phyloP scores from a whole-genome alignment of 495 filamentous ascomycete genomes.

The Neohortaea acidophila region DNA sequence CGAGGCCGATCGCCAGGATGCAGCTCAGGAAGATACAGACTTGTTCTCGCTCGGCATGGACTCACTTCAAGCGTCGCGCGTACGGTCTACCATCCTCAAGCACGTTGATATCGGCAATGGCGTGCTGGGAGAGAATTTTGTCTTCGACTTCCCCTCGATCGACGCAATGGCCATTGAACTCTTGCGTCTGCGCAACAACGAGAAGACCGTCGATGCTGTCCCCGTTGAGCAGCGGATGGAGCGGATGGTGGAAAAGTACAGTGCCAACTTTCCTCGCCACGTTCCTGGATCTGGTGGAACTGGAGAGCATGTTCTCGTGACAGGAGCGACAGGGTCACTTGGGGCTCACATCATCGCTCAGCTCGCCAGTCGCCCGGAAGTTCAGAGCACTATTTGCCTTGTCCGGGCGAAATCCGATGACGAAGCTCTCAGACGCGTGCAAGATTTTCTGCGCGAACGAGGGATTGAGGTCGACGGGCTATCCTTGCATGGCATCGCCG shows the following conservation, averaged over 20 bases:
- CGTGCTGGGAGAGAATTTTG: slow-evolving; percentile 11
- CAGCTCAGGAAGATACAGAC: slow-evolving; percentile 10
- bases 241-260: slow-evolving; percentile 25
- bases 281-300: too few species aligned
- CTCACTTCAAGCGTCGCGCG: slow-evolving; percentile 13
- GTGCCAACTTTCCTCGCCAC: slow-evolving; percentile 19
- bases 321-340: slow-evolving; percentile 15
- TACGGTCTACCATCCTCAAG: slow-evolving; percentile 4
- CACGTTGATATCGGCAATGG: slow-evolving; percentile 5
- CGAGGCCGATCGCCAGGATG: neutral
- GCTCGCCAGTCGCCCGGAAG: neutral
- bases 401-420: too few species aligned
- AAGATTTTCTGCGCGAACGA: too few species aligned
- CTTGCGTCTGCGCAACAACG: slow-evolving; percentile 17
- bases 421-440: too few species aligned
- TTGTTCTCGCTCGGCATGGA: slow-evolving; percentile 17
- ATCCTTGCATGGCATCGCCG: too few species aligned
- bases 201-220: slow-evolving; percentile 11
- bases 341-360: slow-evolving; percentile 11
- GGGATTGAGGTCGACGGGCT: too few species aligned
- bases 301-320: slow-evolving; percentile 18
- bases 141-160: slow-evolving; percentile 12
- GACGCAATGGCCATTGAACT: slow-evolving; percentile 25
- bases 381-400: slow-evolving; percentile 6
- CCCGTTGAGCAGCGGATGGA: slow-evolving; percentile 25